Percentiles rank a stretch among this genome's conserved stretches.
Conservation (phyloP, 805 yeast genomes). For the Ogataea glucozyma region DNA sequence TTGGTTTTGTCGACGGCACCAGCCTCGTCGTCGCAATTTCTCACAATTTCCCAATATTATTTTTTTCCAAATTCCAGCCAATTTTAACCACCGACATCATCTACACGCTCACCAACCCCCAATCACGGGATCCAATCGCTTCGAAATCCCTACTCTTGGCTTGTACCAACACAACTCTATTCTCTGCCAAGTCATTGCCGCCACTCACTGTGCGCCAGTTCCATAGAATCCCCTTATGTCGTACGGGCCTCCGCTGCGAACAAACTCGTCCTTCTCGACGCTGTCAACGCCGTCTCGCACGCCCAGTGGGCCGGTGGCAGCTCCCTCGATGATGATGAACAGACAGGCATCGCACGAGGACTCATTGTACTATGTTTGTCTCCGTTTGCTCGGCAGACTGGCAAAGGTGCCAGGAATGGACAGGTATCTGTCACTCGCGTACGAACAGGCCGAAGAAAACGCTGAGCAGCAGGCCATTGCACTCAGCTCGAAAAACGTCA, state of each 20-base stretch:
- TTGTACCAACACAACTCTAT: too few relatives aligned
- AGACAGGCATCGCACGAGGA: slow-evolving; percentile 60
- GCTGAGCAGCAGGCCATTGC: slow-evolving; percentile 68
- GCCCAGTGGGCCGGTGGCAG: slow-evolving; percentile 47
- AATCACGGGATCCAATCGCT: too few relatives aligned
- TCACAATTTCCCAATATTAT: too few relatives aligned
- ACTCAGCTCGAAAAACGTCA: slow-evolving; percentile 20
- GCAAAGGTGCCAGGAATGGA: slow-evolving; percentile 64
- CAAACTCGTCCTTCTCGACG: slow-evolving; percentile 22
- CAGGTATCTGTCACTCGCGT: slow-evolving; percentile 66
- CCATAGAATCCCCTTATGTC: slow-evolving; percentile 21
- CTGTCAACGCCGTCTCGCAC: slow-evolving; percentile 30
- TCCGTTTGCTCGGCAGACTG: slow-evolving; percentile 53
- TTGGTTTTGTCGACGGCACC: too few relatives aligned
- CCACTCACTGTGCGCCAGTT: too few relatives aligned
- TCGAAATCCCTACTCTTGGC: too few relatives aligned
- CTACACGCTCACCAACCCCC: too few relatives aligned
- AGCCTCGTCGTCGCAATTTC: too few relatives aligned
- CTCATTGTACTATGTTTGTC: slow-evolving; percentile 70
- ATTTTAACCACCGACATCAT: too few relatives aligned
- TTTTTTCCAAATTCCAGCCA: too few relatives aligned
- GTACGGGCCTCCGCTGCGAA: slow-evolving; percentile 28
- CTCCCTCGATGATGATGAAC: slow-evolving; percentile 56
- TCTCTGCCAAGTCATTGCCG: too few relatives aligned
- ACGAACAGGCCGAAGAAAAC: slow-evolving; percentile 62